These are phyloP conservation scores for Beauveria bassiana DNA, from an alignment of 2,329 filamentous ascomycete species.

Conservation along the genomic window DNA sequence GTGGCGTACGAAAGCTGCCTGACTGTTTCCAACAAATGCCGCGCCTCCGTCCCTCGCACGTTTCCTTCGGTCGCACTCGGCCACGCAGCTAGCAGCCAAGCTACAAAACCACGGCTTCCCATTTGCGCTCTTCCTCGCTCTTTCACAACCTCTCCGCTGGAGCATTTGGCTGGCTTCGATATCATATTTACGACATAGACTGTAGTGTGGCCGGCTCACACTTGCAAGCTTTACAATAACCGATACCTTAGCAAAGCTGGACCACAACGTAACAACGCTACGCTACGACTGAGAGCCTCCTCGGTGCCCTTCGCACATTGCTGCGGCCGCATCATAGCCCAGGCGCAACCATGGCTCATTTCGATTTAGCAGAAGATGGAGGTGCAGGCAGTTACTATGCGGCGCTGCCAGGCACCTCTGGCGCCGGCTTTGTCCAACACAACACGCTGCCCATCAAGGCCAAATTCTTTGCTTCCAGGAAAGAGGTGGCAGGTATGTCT, in stretches of 20 bases:
- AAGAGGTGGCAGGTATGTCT: slow-evolving; percentile 21
- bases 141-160: not conserved
- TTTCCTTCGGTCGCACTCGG: not conserved
- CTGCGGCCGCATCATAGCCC: not conserved
- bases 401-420: slow-evolving; percentile 24
- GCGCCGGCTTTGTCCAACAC: slow-evolving; percentile 21
- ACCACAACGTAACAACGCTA: not conserved
- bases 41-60: not conserved
- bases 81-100: not conserved
- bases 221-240: not conserved
- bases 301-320: not conserved
- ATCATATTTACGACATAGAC: not conserved
- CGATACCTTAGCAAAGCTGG: not conserved
- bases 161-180: not conserved
- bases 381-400: slow-evolving; percentile 23
- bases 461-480: slow-evolving; percentile 17
- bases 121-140: not conserved
- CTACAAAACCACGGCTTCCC: not conserved
- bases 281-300: not conserved
- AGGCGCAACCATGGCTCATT: slow-evolving; percentile 21
- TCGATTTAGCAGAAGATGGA: slow-evolving; percentile 23
- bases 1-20: slow-evolving; percentile 5
- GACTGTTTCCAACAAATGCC: not conserved
- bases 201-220: slow-evolving; percentile 2
- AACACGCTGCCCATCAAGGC: slow-evolving; percentile 27